These are phyloP conservation scores for Rutstroemia sp. DNA, from an alignment of 2,329 filamentous ascomycete species.

Conservation along the genomic window DNA sequence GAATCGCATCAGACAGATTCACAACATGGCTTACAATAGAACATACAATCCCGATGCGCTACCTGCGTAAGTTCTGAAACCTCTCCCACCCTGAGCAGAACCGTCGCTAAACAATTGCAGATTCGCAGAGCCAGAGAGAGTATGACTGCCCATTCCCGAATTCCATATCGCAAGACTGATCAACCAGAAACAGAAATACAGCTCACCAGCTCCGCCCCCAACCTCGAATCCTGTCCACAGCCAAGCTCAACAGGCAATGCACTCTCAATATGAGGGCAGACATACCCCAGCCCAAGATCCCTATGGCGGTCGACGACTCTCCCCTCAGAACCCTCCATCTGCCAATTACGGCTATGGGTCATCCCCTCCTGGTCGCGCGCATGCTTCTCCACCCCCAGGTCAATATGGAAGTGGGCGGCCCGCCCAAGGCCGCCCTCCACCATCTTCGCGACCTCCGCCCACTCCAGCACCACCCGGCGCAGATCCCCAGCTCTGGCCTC, in stretches of 20 bases:
- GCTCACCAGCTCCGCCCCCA: constrained; percentile 20
- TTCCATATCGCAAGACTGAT: not conserved
- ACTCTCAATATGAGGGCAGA: constrained; percentile 23
- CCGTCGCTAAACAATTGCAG: constrained; percentile 28
- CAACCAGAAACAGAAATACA: constrained; percentile 5
- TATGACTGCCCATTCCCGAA: constrained; percentile 19
- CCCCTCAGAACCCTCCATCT: constrained; percentile 22
- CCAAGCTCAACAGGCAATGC: constrained; percentile 20
- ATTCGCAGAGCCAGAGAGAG: constrained; percentile 44
- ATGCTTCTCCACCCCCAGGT: constrained; percentile 39
- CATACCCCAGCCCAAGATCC: constrained; percentile 21
- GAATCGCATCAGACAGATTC: not conserved
- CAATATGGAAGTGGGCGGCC: constrained; percentile 33
- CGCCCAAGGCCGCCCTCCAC: constrained; percentile 33
- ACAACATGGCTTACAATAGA: constrained; percentile 84
- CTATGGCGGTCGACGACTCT: constrained; percentile 15
- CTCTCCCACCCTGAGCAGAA: constrained; percentile 7
- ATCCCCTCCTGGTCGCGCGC: constrained; percentile 33
- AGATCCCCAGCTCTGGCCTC: constrained; percentile 69
- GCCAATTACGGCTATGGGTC: constrained; percentile 22
- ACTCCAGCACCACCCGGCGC: constrained; percentile 52
- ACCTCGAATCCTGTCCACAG: constrained; percentile 16
- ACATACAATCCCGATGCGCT: constrained; percentile 91
- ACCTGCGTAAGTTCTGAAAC: constrained; percentile 60
- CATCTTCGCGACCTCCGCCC: constrained; percentile 58